These are phyloP conservation scores for Solanum medicagineum DNA, from an alignment of 257 asterid species.

Conservation along the genomic window DNA sequence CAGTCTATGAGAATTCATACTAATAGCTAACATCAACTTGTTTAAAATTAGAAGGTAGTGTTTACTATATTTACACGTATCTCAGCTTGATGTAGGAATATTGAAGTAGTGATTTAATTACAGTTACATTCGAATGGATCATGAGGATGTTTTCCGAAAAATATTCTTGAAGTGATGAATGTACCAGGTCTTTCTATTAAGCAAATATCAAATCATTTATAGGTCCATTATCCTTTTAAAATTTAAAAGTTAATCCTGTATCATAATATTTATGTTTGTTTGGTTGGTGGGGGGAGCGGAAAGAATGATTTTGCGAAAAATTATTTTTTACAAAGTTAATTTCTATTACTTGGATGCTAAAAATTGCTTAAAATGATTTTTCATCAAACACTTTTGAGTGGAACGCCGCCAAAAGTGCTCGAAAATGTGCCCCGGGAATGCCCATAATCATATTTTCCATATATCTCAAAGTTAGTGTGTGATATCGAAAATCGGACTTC, in stretches of 20 bases:
- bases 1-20: not conserved
- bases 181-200: conserved; percentile 8
- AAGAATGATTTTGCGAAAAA: no score
- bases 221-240: no score
- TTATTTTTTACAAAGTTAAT: no score
- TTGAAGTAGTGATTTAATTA: not conserved
- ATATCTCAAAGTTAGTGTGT: no score
- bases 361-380: not conserved
- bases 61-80: not conserved
- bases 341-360: no score
- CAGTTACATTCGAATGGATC: not conserved
- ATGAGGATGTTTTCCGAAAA: conserved; percentile 8
- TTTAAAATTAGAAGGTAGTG: not conserved
- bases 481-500: no score
- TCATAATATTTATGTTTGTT: no score
- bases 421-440: no score
- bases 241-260: no score
- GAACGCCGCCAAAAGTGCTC: no score
- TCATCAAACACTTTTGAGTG: not conserved
- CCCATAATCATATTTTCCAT: no score
- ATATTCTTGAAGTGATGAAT: conserved; percentile 7
- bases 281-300: no score
- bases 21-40: not conserved
- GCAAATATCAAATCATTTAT: not conserved
- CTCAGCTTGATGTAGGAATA: not conserved